phyloP scores from a whole-genome alignment of 1,284 basidiomycete species.

The Neotropicomus parvogracilis region DNA sequence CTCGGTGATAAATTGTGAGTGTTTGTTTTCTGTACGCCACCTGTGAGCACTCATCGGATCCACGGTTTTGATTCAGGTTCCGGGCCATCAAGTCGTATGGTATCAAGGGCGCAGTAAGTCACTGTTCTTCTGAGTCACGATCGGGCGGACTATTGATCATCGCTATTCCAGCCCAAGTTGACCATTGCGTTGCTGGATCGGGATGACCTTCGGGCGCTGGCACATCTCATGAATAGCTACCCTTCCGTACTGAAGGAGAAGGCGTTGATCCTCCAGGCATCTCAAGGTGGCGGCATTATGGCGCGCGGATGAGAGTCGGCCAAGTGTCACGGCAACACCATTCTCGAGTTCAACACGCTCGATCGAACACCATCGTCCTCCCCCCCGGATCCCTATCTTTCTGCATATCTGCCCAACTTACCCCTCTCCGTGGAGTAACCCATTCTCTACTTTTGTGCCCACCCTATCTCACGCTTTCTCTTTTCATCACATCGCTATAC shows the following conservation, averaged over 20 bases:
- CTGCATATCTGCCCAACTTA: conserved; percentile 18
- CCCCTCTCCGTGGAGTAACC: conserved; percentile 13
- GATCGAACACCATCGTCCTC: too few species aligned
- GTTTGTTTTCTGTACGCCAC: background rate
- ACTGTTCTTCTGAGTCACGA: background rate
- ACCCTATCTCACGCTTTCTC: conserved; percentile 2
- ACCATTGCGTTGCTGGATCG: conserved; percentile 80
- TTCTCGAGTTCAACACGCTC: too few species aligned
- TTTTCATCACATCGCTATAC: conserved; percentile 13
- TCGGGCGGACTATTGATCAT: conserved; percentile 2
- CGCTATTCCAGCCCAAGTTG: conserved; percentile 59
- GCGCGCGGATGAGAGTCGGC: background rate
- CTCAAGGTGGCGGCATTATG: conserved; percentile 19
- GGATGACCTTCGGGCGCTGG: conserved; percentile 78
- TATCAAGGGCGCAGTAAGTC: conserved; percentile 70
- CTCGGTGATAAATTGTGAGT: conserved; percentile 76
- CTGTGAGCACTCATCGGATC: background rate
- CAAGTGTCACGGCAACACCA: background rate
- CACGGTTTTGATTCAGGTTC: conserved; percentile 44
- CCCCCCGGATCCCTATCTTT: too few species aligned
- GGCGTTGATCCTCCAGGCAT: conserved; percentile 41
- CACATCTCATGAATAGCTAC: conserved; percentile 86
- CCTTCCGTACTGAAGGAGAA: conserved; percentile 79
- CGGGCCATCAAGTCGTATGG: conserved; percentile 77
- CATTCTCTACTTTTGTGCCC: background rate